These are phyloP conservation scores for Tuber calosporum DNA, from an alignment of 495 filamentous ascomycete species.

Conservation along the genomic window DNA sequence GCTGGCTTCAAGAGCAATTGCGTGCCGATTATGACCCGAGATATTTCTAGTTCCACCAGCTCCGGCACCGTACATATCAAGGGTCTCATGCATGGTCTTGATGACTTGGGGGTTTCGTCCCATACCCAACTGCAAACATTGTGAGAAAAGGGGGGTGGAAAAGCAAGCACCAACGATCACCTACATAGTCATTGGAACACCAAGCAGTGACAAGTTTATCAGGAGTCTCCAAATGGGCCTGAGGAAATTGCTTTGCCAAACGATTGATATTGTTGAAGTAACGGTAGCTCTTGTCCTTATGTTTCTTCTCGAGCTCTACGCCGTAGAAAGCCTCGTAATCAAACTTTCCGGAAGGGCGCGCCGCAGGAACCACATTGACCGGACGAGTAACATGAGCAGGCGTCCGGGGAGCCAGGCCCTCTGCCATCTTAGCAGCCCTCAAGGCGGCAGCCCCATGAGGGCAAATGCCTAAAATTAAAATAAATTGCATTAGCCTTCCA, in stretches of 20 bases:
- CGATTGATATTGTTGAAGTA: conserved; percentile 99
- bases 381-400: conserved; percentile 42
- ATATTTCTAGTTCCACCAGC: conserved; percentile 96
- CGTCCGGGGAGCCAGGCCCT: conserved; percentile 20
- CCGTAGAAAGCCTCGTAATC: conserved; percentile 88
- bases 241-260: conserved; percentile 89
- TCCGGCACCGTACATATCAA: conserved; percentile 90
- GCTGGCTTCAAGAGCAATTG: conserved; percentile 72
- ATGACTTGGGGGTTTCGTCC: conserved; percentile 82
- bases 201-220: conserved; percentile 94
- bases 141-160: neutral
- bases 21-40: conserved; percentile 94
- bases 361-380: conserved; percentile 35
- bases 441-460: conserved; percentile 40
- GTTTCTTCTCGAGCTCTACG: conserved; percentile 88
- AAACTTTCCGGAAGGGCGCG: conserved; percentile 52
- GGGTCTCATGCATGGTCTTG: conserved; percentile 84
- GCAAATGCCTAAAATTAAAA: conserved; percentile 31
- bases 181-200: conserved; percentile 91
- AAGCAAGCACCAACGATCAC: neutral
- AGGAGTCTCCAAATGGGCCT: conserved; percentile 75
- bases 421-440: conserved; percentile 32
- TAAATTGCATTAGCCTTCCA: neutral
- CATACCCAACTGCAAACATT: conserved; percentile 62
- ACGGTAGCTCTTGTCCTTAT: conserved; percentile 98